Base-by-base conservation (phyloP, 1,139 yeast species). In the Insectozyma bohioensis region DNA sequence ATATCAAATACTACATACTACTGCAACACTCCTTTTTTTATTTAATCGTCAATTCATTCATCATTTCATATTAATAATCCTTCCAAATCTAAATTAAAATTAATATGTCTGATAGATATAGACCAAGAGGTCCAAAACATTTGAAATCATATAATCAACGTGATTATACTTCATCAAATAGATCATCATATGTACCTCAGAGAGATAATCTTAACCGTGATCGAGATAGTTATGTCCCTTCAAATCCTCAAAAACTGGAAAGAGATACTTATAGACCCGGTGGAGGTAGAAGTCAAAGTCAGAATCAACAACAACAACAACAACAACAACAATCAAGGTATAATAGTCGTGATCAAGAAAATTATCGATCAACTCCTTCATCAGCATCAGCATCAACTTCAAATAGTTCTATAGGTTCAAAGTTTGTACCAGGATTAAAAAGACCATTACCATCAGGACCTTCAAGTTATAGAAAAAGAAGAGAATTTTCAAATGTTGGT, bases 71-170 rank as follows among this genome's bases (percentile, higher is more conserved):
- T 24, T 23, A 26, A 24, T 18, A 21, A 12, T 30, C 10, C 18
- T 12, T 22, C 6, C 24, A 22, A 4, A 6, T 22, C 15, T 22
- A 12, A 12, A 22, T 11, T 11, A 11, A 22, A 12, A 12, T 10
- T 12, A 8, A 3, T 20, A 67, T 68, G 75, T 65, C 74, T 22
- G 73, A 67, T 35, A 57, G 65, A 40, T 63, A 63, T 40, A 64
- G 68, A 49, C 70, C 42, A 20, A 39, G 24, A 31, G 47, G 43
- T 13, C 44, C 47, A 9, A 31, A 18, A 24, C 27, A 21, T 17
- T 6, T 4, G 20, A 6, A 15, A 16, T 13, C 28, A 9, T 20
- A 28, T 9, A 21, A 26, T 20, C 30, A 26, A 22, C 13, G 36
- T n/a, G 33, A 30, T 24, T 31, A 21, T n/a, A 19, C 20, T 12